Conservation (phyloP, 192 early-diverging fungal species). For the Mortierella hygrophila region DNA sequence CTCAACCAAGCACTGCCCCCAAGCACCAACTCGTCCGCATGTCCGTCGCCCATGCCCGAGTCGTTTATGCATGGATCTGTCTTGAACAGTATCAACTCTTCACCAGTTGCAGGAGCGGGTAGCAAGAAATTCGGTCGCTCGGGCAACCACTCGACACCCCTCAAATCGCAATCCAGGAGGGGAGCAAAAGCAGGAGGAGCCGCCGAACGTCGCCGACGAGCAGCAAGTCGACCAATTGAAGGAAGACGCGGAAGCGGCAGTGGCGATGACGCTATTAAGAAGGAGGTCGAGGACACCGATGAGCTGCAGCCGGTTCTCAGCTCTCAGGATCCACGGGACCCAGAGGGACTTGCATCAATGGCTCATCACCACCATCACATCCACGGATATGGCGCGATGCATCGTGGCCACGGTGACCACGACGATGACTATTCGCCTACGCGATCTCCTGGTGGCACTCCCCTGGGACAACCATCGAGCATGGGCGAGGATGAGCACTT, state of each 20-base stretch:
- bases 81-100: slow-evolving; percentile 28
- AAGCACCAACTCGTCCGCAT: slow-evolving; percentile 27
- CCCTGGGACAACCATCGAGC: not conserved
- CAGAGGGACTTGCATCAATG: not conserved
- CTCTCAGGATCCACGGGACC: not conserved
- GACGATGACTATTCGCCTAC: slow-evolving; percentile 11
- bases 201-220: slow-evolving; percentile 4
- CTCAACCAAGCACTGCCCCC: slow-evolving; percentile 32
- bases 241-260: not conserved
- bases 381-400: slow-evolving; percentile 7
- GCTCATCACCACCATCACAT: not conserved
- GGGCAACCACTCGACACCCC: slow-evolving; percentile 75
- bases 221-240: not conserved
- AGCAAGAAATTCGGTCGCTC: slow-evolving; percentile 78
- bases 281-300: not conserved
- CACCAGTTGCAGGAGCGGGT: slow-evolving; percentile 24
- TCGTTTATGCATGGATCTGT: slow-evolving; percentile 22
- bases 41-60: slow-evolving; percentile 34
- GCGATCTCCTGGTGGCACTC: slow-evolving; percentile 5
- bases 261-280: slow-evolving; percentile 1
- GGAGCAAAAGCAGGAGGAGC: not conserved
- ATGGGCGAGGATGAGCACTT: slow-evolving; percentile 11
- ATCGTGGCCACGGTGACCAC: slow-evolving; percentile 4
- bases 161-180: slow-evolving; percentile 74
- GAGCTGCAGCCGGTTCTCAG: slow-evolving; percentile 2